Conservation (phyloP, 2,329 filamentous ascomycete species). For the Calonectria crousiana region DNA sequence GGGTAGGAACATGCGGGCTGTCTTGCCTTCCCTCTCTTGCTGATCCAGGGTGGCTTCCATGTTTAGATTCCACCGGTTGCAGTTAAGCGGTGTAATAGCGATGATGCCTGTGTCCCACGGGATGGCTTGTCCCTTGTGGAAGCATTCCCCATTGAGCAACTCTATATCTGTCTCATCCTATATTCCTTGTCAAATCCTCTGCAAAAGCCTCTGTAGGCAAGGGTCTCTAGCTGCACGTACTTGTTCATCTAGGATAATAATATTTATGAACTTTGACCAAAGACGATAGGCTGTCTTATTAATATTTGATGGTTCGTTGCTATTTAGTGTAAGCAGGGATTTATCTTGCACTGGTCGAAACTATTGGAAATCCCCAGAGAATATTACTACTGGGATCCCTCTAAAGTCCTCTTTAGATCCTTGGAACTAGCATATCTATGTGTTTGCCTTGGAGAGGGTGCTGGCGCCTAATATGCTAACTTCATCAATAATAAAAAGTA, state of each 20-base stretch:
- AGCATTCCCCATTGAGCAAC: neutral
- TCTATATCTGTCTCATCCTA: neutral
- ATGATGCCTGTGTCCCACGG: neutral
- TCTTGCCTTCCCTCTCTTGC: neutral
- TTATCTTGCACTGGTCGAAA: neutral
- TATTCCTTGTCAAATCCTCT: neutral
- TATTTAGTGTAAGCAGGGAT: neutral
- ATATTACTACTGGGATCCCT: neutral
- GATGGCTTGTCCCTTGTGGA: neutral
- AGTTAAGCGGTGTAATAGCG: neutral
- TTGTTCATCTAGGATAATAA: slow-evolving; percentile 12
- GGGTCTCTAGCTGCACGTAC: neutral
- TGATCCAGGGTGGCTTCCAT: neutral
- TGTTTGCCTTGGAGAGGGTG: neutral
- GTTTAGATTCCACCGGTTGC: neutral
- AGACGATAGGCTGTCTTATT: neutral
- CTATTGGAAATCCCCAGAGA: neutral
- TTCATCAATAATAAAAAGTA: no score
- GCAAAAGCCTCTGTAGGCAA: neutral
- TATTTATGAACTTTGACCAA: neutral
- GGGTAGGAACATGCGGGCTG: neutral
- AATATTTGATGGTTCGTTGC: no score
- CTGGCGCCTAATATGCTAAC: neutral
- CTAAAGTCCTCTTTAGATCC: neutral
- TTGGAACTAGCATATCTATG: neutral